Evolutionary conservation across 129 eudicot species (phyloP).

Genomic region (Saposhnikovia divaricata): DNA sequence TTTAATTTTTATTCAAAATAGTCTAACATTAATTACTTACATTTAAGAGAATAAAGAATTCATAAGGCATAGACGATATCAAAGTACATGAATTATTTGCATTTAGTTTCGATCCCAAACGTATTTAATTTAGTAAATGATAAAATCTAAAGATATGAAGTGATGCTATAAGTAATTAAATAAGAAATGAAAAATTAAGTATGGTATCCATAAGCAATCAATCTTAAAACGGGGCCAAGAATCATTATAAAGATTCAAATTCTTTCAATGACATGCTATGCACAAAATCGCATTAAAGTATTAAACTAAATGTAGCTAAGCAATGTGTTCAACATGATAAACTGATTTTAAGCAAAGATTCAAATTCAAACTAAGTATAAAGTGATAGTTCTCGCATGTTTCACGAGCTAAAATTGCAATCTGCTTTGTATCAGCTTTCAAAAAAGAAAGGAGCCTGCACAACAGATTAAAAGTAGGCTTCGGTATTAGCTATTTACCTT

Average conservation of each 20-base stretch:
- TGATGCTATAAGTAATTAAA: too few species aligned
- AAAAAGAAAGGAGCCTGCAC: conserved; percentile 36
- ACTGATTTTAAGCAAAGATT: background rate
- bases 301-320: background rate
- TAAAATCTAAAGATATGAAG: too few species aligned
- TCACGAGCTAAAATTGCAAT: conserved; percentile 41
- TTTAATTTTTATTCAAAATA: too few species aligned
- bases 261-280: background rate
- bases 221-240: background rate
- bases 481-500: background rate
- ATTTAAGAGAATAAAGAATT: too few species aligned
- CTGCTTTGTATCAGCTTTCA: conserved; percentile 55
- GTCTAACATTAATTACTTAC: too few species aligned
- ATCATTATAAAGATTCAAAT: background rate
- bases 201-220: background rate
- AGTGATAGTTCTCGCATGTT: conserved; percentile 47
- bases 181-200: background rate
- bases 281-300: background rate
- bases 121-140: too few species aligned
- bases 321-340: background rate
- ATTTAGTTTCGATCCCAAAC: too few species aligned
- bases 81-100: too few species aligned
- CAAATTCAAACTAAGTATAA: background rate
- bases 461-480: conserved; percentile 11
- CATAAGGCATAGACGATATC: too few species aligned